Evolutionary conservation across 2,329 filamentous ascomycete species (phyloP), one percentile per base, ranked within the genome.

Genomic region (Lachnellula arida): DNA sequence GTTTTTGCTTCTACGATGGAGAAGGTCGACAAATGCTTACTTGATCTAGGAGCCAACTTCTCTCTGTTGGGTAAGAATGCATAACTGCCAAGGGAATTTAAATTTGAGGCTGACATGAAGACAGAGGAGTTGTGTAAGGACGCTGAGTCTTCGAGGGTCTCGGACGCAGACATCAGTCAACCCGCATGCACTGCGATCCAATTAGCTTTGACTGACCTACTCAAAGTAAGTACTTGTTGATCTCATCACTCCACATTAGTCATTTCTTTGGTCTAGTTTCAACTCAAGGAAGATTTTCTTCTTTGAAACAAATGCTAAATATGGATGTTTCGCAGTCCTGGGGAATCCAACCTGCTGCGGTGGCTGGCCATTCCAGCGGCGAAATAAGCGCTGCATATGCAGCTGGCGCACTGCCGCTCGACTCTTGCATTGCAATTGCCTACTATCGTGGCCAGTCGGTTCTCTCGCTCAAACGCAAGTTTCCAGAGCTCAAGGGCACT

Each of bases 371-470:
- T 60, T 78, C 76, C 0, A 73, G 70, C 48, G 78, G 78, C 14
- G 78, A 81, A 55, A 78, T 79, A 32, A 75, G 65, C 2, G 77
- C 77, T 6, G 77, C 77, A 0, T 79, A 76, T 54, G 71, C 76
- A 1, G 65, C 73, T 1, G 74, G 72, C 2, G 63, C 67, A 2
- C 49, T 77, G 0, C 65, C 65, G 4, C 63, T 65, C 4, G 63
- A 69, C 12, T 66, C 69, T 19, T 71, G 71, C 19, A 62, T 71
- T 66, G 69, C 72, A 0, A 72, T 78, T 11, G 80, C 80, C 1
- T 84, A 81, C 61, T 61, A 68, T 56, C 54, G 73, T 55, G 65
- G 70, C 12, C 49, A 61, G 60, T 48, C 65, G 42, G 64, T 73
- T 75, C 60, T 70, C 7, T 23, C 32, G 5, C 19, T 67, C 34